Evolutionary conservation across 352 stramenopile species (phyloP).

Genomic region (Pythium aphanidermatum): DNA sequence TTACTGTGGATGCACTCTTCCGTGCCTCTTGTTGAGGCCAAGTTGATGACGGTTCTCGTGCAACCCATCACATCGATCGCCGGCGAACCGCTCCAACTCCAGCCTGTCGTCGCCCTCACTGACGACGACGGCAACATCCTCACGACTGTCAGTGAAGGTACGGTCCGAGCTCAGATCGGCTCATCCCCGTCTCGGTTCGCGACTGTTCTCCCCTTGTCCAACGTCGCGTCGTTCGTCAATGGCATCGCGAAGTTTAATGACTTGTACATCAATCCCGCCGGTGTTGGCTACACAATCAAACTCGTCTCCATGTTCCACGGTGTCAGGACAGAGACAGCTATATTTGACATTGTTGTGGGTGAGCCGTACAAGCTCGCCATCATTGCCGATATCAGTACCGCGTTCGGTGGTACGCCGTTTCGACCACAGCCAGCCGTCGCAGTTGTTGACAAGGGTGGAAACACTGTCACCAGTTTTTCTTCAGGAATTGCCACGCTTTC

Average conservation of each 20-base stretch:
- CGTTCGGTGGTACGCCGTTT: slow-evolving; percentile 71
- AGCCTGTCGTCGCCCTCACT: slow-evolving; percentile 63
- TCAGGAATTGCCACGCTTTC: slow-evolving; percentile 50
- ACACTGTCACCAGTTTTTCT: slow-evolving; percentile 41
- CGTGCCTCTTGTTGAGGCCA: slow-evolving; percentile 6
- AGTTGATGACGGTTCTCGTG: slow-evolving; percentile 52
- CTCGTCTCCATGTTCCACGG: slow-evolving; percentile 62
- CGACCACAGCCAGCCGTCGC: slow-evolving; percentile 63
- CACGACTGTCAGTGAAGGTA: slow-evolving; percentile 43
- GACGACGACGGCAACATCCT: slow-evolving; percentile 78
- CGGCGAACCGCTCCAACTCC: slow-evolving; percentile 50
- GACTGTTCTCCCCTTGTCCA: slow-evolving; percentile 35
- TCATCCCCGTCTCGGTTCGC: slow-evolving; percentile 45
- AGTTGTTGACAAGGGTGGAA: slow-evolving; percentile 77
- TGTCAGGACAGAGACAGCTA: slow-evolving; percentile 56
- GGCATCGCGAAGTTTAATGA: slow-evolving; percentile 66
- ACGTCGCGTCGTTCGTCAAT: slow-evolving; percentile 61
- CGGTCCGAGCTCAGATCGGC: slow-evolving; percentile 48
- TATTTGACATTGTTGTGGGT: slow-evolving; percentile 70
- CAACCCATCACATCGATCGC: slow-evolving; percentile 59
- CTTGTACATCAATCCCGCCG: slow-evolving; percentile 64
- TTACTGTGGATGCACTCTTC: not conserved
- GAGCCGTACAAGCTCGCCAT: slow-evolving; percentile 53
- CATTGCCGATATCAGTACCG: slow-evolving; percentile 67
- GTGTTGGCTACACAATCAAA: slow-evolving; percentile 58